Evolutionary conservation across 352 stramenopile genomes (phyloP).

Genomic region (Phytophthora niederhauseri): DNA sequence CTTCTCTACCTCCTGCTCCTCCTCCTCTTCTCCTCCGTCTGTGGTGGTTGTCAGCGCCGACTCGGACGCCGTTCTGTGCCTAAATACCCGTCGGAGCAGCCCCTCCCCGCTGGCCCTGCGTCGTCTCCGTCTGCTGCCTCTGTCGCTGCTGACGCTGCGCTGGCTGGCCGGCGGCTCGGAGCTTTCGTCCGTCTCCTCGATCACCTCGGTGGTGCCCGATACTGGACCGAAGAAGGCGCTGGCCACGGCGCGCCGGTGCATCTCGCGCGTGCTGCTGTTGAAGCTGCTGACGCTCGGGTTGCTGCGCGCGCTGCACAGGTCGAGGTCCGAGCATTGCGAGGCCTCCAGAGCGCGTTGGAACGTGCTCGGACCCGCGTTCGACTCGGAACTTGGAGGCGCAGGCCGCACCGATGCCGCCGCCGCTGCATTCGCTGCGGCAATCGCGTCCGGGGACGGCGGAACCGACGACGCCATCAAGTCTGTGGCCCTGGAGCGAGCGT

Average conservation of each 20-base stretch:
- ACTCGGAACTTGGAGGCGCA: slow-evolving; percentile 5
- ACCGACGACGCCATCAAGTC: not conserved
- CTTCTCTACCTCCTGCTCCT: slow-evolving; percentile 7
- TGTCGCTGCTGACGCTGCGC: slow-evolving; percentile 20
- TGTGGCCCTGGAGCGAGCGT: not conserved
- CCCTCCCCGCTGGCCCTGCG: slow-evolving; percentile 9
- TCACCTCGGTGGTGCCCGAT: slow-evolving; percentile 38
- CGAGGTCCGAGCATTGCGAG: slow-evolving; percentile 22
- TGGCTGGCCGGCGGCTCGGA: slow-evolving; percentile 16
- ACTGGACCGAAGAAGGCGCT: slow-evolving; percentile 45
- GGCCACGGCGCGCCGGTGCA: slow-evolving; percentile 40
- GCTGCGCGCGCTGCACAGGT: slow-evolving; percentile 43
- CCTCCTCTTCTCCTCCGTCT: no score
- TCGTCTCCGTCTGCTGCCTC: slow-evolving; percentile 11
- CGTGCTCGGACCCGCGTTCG: slow-evolving; percentile 2
- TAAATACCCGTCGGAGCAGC: slow-evolving; percentile 24
- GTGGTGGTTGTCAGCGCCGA: slow-evolving; percentile 13
- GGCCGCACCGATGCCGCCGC: slow-evolving; percentile 23
- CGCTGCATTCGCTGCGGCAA: slow-evolving; percentile 33
- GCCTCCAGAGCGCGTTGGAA: slow-evolving; percentile 10
- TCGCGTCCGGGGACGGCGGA: slow-evolving; percentile 29
- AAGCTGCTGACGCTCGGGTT: slow-evolving; percentile 63
- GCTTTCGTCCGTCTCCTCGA: slow-evolving; percentile 30
- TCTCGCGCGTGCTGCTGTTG: slow-evolving; percentile 52
- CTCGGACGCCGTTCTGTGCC: slow-evolving; percentile 32